Conservation (phyloP, 2,329 filamentous ascomycete species). For the Ophiostoma novo-ulmi region DNA sequence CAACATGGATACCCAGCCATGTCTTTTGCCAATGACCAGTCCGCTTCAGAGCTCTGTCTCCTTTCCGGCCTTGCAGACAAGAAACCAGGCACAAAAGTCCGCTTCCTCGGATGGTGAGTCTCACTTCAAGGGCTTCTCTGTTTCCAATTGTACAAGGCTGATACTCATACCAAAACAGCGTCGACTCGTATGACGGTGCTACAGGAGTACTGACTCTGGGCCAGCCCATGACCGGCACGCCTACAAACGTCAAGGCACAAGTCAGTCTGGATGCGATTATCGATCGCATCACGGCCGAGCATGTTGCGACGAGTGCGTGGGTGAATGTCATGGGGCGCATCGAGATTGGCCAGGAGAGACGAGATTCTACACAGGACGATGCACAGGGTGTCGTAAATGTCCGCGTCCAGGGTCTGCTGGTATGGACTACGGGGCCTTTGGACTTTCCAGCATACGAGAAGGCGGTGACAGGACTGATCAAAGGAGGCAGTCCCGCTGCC, state of each 20-base stretch:
- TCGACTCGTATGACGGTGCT: constrained; percentile 46
- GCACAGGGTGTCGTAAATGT: background rate
- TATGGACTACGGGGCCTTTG: constrained; percentile 73
- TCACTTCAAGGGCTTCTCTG: too few relatives aligned
- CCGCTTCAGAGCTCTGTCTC: constrained; percentile 60
- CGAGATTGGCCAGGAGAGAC: background rate
- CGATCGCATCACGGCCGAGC: constrained; percentile 55
- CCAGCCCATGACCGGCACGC: constrained; percentile 40
- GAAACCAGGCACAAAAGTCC: constrained; percentile 67
- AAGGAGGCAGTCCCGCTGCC: too few relatives aligned
- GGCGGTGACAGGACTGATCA: background rate
- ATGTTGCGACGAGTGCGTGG: constrained; percentile 74
- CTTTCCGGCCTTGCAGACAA: constrained; percentile 54
- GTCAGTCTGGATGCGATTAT: constrained; percentile 72
- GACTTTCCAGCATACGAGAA: constrained; percentile 65
- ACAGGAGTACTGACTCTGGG: constrained; percentile 61
- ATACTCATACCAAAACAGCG: constrained; percentile 32
- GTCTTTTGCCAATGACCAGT: constrained; percentile 23
- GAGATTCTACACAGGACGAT: constrained; percentile 30
- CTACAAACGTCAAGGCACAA: constrained; percentile 42
- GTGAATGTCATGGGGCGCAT: constrained; percentile 84
- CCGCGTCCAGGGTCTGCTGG: constrained; percentile 42
- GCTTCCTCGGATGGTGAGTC: constrained; percentile 84
- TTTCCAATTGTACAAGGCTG: background rate
- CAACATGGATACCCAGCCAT: constrained; percentile 3